Evolutionary conservation across 495 filamentous ascomycete genomes (phyloP).

Genomic region (Letharia columbiana): DNA sequence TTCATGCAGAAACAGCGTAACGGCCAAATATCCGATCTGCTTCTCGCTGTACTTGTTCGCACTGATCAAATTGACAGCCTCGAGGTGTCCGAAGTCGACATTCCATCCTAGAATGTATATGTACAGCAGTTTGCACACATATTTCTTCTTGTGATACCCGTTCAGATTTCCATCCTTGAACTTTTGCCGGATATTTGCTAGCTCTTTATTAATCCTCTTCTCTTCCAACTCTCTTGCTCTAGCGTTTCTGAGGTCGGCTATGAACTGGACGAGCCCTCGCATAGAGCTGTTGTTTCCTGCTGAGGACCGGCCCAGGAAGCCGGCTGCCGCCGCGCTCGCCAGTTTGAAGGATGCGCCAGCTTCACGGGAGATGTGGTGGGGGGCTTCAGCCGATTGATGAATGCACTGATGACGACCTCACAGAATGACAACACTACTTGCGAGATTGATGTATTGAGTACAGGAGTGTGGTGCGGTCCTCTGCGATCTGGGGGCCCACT

Average conservation of each 20-base stretch:
- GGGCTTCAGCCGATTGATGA: neutral
- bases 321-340: slow-evolving; percentile 45
- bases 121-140: slow-evolving; percentile 98
- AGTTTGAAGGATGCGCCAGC: slow-evolving; percentile 33
- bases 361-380: slow-evolving; percentile 3
- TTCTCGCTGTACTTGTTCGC: slow-evolving; percentile 98
- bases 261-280: slow-evolving; percentile 93
- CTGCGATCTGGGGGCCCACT: neutral
- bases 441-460: neutral
- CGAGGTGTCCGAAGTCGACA: slow-evolving; percentile 96
- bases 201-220: slow-evolving; percentile 98
- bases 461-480: neutral
- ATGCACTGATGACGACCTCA: neutral
- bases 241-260: slow-evolving; percentile 92
- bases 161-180: slow-evolving; percentile 74
- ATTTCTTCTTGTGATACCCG: slow-evolving; percentile 99
- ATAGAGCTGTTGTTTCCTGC: slow-evolving; percentile 59
- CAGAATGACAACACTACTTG: neutral
- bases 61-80: slow-evolving; percentile 95
- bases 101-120: slow-evolving; percentile 99
- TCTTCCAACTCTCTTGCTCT: slow-evolving; percentile 93
- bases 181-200: slow-evolving; percentile 87
- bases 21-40: slow-evolving; percentile 97
- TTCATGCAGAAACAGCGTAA: slow-evolving; percentile 95
- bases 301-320: slow-evolving; percentile 54